These are phyloP conservation scores for Bipolaris oryzae DNA, from an alignment of 2,329 filamentous ascomycete genomes.

Conservation along the genomic window DNA sequence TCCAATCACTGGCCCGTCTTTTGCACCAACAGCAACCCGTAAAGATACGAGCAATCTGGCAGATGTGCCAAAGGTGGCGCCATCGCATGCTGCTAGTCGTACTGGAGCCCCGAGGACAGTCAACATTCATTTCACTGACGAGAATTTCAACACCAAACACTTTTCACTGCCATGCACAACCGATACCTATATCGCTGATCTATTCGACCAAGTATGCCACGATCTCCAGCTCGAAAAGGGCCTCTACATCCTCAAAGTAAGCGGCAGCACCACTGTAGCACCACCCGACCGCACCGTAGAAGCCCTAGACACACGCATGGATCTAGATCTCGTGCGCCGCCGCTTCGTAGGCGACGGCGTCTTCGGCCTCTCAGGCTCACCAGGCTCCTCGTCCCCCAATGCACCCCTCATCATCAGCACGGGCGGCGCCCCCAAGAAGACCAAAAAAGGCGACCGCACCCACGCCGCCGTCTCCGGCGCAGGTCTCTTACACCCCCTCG, in stretches of 20 bases:
- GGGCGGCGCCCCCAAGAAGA: constrained; percentile 56
- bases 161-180: constrained; percentile 77
- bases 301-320: constrained; percentile 74
- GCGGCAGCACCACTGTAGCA: constrained; percentile 74
- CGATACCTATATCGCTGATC: constrained; percentile 81
- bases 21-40: constrained; percentile 53
- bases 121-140: constrained; percentile 73
- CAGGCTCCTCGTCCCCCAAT: constrained; percentile 73
- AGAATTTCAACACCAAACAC: constrained; percentile 71
- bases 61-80: constrained; percentile 52
- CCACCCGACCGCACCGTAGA: constrained; percentile 79
- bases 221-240: constrained; percentile 80
- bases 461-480: constrained; percentile 58
- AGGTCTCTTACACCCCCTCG: constrained; percentile 64
- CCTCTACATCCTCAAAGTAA: constrained; percentile 78
- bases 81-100: constrained; percentile 58
- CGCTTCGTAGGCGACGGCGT: constrained; percentile 78
- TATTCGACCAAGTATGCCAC: constrained; percentile 77
- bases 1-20: constrained; percentile 58
- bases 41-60: constrained; percentile 54
- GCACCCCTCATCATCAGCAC: constrained; percentile 63
- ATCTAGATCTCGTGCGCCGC: constrained; percentile 76
- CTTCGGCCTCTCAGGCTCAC: constrained; percentile 70
- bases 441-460: constrained; percentile 61
- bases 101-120: constrained; percentile 73